Conservation (phyloP, 176 grass and related monocot genomes). For the Paspalum vaginatum region DNA sequence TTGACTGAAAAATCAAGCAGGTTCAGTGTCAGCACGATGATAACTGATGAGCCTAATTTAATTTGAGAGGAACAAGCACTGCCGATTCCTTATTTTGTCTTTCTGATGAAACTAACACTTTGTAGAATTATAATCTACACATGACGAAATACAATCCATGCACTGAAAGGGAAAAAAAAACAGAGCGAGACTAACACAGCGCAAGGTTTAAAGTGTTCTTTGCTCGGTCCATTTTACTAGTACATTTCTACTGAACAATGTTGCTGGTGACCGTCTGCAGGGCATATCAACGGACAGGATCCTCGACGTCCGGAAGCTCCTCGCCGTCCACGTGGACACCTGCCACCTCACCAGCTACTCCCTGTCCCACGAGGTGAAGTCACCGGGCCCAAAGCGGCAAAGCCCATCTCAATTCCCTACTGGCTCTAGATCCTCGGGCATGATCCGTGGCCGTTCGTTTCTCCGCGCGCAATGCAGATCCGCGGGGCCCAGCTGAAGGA, state of each 20-base stretch:
- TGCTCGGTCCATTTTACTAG: background rate
- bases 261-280: slow-evolving; percentile 24
- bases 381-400: background rate
- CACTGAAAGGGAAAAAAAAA: background rate
- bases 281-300: slow-evolving; percentile 94
- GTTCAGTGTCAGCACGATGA: background rate
- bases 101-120: background rate
- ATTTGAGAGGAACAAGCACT: background rate
- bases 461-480: slow-evolving; percentile 45
- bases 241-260: background rate
- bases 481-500: slow-evolving; percentile 74
- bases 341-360: slow-evolving; percentile 91
- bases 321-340: slow-evolving; percentile 84
- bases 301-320: slow-evolving; percentile 75
- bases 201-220: background rate
- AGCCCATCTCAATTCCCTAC: background rate
- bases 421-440: background rate
- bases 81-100: background rate
- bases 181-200: background rate
- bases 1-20: background rate
- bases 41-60: background rate
- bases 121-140: background rate
- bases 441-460: no score
- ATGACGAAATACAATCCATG: background rate
- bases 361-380: slow-evolving; percentile 79